phyloP scores from a whole-genome alignment of 2,329 filamentous ascomycete genomes.

The Neurospora sp. region DNA sequence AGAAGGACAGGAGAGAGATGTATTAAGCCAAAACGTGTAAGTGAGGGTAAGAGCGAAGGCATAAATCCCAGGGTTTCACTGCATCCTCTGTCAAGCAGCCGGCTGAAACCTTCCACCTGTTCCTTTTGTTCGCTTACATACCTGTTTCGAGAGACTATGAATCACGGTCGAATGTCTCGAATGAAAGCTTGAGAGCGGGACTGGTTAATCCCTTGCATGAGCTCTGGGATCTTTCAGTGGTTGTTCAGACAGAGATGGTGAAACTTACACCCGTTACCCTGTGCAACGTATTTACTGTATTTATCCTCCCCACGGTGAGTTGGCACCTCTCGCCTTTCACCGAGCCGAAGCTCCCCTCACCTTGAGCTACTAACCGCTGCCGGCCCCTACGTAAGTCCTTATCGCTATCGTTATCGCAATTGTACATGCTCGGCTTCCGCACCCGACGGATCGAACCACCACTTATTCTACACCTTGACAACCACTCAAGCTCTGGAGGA shows the following conservation, averaged over 20 bases:
- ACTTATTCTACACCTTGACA: neutral
- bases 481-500: conserved; percentile 14
- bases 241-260: neutral
- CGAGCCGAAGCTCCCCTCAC: neutral
- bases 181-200: neutral
- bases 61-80: neutral
- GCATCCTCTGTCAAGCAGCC: neutral
- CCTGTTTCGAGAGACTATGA: neutral
- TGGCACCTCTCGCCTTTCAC: neutral
- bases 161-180: too few species aligned
- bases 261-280: neutral
- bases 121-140: neutral
- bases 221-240: neutral
- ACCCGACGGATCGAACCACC: neutral
- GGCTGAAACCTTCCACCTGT: neutral
- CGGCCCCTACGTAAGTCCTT: neutral
- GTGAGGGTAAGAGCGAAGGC: neutral
- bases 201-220: neutral
- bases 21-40: neutral
- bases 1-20: neutral
- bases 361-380: neutral
- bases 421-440: neutral
- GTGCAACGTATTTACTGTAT: neutral
- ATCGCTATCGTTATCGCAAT: neutral
- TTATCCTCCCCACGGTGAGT: neutral